Conservation (phyloP, 228 moss, liverwort and hornwort genomes). For the Sphagnum magellanicum region DNA sequence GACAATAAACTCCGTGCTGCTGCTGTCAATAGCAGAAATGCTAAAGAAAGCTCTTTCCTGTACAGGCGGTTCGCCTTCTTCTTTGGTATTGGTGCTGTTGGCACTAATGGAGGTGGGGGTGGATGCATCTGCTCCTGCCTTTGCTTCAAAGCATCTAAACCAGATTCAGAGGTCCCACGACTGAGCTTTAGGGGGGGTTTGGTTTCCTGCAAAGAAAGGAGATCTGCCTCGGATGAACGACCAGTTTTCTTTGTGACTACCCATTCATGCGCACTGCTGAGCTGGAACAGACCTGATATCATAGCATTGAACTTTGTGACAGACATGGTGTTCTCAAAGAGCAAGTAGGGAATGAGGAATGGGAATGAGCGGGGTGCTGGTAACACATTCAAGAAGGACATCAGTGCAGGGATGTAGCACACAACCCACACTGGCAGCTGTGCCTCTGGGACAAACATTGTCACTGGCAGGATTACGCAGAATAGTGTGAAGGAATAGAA, state of each 20-base stretch:
- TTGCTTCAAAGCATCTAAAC: conserved; percentile 66
- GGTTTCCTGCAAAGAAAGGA: conserved; percentile 47
- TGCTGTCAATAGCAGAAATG: conserved; percentile 82
- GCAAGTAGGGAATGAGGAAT: conserved; percentile 81
- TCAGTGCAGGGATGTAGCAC: conserved; percentile 88
- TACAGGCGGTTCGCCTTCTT: conserved; percentile 88
- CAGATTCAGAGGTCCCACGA: conserved; percentile 67
- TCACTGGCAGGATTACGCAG: conserved; percentile 96
- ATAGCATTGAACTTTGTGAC: conserved; percentile 99
- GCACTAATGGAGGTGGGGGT: conserved; percentile 16
- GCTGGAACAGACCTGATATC: conserved; percentile 93
- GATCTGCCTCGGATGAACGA: conserved; percentile 84
- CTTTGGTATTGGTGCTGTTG: conserved; percentile 20
- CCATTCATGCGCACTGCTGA: conserved; percentile 95
- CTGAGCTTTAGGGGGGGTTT: conserved; percentile 34
- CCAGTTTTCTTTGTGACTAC: conserved; percentile 96
- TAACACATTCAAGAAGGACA: conserved; percentile 89
- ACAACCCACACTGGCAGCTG: conserved; percentile 93
- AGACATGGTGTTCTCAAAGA: conserved; percentile 98
- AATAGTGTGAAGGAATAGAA: conserved; percentile 98
- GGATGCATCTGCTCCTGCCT: conserved; percentile 42
- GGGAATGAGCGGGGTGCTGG: conserved; percentile 92
- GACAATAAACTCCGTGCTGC: conserved; percentile 89
- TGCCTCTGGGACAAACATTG: conserved; percentile 98
- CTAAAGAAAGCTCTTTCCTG: conserved; percentile 81